phyloP scores from a whole-genome alignment of 2,329 filamentous ascomycete genomes.

The Hymenoscyphus albidus region DNA sequence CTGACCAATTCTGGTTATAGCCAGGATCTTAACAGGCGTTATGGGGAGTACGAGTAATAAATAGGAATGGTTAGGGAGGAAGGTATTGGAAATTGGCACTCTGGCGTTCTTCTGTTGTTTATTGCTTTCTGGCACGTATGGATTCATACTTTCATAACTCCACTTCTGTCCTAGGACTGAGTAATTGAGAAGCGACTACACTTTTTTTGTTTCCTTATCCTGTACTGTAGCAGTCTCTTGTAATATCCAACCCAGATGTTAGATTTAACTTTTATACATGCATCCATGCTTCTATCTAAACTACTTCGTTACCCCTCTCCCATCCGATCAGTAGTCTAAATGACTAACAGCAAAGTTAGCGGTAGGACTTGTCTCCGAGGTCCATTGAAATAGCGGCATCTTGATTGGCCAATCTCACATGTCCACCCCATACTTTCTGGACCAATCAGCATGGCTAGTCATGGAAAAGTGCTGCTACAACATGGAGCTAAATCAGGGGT shows the following conservation, averaged over 20 bases:
- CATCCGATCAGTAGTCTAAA: neutral
- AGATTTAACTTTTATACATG: neutral
- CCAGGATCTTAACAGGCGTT: neutral
- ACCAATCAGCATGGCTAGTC: neutral
- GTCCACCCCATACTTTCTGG: neutral
- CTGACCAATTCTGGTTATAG: neutral
- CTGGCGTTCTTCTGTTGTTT: neutral
- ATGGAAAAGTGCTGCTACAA: neutral
- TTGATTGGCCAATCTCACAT: neutral
- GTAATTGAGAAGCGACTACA: neutral
- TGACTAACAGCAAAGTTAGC: neutral
- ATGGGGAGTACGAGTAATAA: neutral
- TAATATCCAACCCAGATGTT: neutral
- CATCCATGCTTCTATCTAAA: neutral
- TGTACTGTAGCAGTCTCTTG: neutral
- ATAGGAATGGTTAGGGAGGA: neutral
- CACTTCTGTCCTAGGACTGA: neutral
- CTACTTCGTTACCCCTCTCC: neutral
- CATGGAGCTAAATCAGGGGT: neutral
- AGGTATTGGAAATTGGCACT: neutral
- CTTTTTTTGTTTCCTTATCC: neutral
- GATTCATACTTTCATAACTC: neutral
- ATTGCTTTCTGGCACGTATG: neutral
- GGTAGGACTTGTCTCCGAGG: neutral
- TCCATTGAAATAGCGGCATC: neutral